Evolutionary conservation across 345 rosid genomes (phyloP).

Genomic region (Erysimum cheiranthoides): DNA sequence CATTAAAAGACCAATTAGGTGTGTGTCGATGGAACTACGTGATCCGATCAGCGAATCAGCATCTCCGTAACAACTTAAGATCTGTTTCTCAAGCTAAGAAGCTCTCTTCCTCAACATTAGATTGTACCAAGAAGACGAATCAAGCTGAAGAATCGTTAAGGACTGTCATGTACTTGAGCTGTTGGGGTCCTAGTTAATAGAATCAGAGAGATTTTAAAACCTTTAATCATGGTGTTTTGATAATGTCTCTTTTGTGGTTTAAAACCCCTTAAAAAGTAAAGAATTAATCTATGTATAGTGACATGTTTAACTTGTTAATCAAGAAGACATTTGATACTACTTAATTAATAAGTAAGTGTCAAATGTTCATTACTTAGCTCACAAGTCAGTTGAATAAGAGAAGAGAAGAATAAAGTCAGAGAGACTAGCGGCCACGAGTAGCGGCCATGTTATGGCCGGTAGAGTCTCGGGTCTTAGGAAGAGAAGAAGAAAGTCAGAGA

Average conservation of each 20-base stretch:
- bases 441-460: too few species aligned
- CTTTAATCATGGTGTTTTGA: neutral
- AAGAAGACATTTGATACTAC: too few species aligned
- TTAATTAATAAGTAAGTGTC: too few species aligned
- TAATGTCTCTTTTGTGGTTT: neutral
- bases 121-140: slow-evolving; percentile 27
- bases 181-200: slow-evolving; percentile 56
- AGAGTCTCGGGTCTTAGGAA: too few species aligned
- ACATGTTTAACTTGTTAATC: too few species aligned
- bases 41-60: slow-evolving; percentile 46
- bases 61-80: slow-evolving; percentile 41
- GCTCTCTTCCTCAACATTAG: slow-evolving; percentile 35
- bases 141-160: slow-evolving; percentile 59
- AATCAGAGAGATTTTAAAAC: neutral
- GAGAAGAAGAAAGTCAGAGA: too few species aligned
- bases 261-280: neutral
- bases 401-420: too few species aligned
- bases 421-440: too few species aligned
- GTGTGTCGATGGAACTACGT: slow-evolving; percentile 56
- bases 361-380: too few species aligned
- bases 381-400: too few species aligned
- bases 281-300: neutral
- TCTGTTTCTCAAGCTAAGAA: slow-evolving; percentile 45
- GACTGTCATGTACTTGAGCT: slow-evolving; percentile 60
- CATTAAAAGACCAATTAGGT: slow-evolving; percentile 25